Conservation (phyloP, 1,139 yeast genomes). For the Nematodospora anomalae region DNA sequence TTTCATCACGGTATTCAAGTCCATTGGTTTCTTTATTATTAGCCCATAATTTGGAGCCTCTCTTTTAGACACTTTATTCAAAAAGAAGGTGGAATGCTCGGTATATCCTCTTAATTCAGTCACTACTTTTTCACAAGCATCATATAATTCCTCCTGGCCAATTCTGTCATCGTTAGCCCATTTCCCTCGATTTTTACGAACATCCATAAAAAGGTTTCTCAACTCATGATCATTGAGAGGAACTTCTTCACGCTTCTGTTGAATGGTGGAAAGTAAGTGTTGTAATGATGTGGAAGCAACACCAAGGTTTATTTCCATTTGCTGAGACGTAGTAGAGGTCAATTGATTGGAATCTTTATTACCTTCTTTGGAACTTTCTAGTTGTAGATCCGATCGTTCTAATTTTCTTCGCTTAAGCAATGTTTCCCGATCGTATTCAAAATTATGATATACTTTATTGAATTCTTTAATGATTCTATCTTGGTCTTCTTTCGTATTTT, state of each 20-base stretch:
- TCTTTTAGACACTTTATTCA: slow-evolving; percentile 90
- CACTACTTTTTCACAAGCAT: slow-evolving; percentile 94
- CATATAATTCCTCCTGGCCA: slow-evolving; percentile 97
- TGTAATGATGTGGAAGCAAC: slow-evolving; percentile 82
- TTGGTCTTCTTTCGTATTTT: slow-evolving; percentile 31
- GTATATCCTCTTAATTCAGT: slow-evolving; percentile 87
- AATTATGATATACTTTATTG: slow-evolving; percentile 73
- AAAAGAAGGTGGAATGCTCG: slow-evolving; percentile 94
- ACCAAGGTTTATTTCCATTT: slow-evolving; percentile 22
- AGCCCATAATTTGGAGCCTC: slow-evolving; percentile 97
- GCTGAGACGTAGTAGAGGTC: slow-evolving; percentile 2
- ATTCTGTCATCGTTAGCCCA: slow-evolving; percentile 95
- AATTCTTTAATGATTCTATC: slow-evolving; percentile 42
- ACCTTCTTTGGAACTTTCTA: slow-evolving; percentile 41
- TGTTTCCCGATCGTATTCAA: slow-evolving; percentile 81
- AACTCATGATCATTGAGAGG: slow-evolving; percentile 82
- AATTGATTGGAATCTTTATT: slow-evolving; percentile 5
- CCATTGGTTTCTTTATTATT: slow-evolving; percentile 94
- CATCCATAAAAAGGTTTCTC: slow-evolving; percentile 84
- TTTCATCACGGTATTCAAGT: slow-evolving; percentile 88
- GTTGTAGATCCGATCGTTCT: slow-evolving; percentile 75
- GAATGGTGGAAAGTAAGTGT: slow-evolving; percentile 77
- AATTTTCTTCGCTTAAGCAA: slow-evolving; percentile 72
- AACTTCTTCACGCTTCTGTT: slow-evolving; percentile 70
- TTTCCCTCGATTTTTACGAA: slow-evolving; percentile 89